These are phyloP conservation scores for Petunia axillaris DNA, from an alignment of 257 asterid species.

Conservation along the genomic window DNA sequence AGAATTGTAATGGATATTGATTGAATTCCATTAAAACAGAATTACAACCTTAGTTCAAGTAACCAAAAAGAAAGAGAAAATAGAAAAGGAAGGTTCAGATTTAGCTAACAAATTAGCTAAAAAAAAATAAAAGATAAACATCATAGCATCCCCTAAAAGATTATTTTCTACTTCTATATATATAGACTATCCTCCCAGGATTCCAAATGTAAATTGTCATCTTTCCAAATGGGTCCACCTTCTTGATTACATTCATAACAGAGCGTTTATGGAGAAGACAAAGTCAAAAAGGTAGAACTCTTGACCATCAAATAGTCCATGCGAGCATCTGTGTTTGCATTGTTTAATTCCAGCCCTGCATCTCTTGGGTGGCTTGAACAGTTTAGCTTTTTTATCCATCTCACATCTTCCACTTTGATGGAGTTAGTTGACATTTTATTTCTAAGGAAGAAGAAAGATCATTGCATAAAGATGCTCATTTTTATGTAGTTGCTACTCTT, in stretches of 20 bases:
- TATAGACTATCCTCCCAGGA: no score
- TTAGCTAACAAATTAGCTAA: no score
- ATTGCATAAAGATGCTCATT: background rate
- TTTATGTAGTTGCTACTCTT: slow-evolving; percentile 4
- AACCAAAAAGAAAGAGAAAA: no score
- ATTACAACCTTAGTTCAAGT: no score
- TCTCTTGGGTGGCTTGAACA: background rate
- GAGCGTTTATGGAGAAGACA: slow-evolving; percentile 61
- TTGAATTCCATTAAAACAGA: no score
- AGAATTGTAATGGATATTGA: no score
- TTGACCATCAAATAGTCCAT: slow-evolving; percentile 21
- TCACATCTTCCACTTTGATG: background rate
- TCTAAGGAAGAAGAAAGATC: slow-evolving; percentile 9
- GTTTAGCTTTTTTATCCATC: background rate
- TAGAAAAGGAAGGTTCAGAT: no score
- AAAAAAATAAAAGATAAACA: no score
- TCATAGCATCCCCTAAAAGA: no score
- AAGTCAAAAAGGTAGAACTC: slow-evolving; percentile 64
- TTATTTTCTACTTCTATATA: no score
- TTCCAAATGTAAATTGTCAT: no score
- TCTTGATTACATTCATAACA: slow-evolving; percentile 43
- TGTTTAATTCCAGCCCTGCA: background rate
- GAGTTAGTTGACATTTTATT: background rate
- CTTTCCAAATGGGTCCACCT: no score
- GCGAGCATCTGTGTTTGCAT: background rate